Percentiles rank a stretch among this genome's conserved stretches.
Evolutionary conservation across 257 asterid genomes (phyloP).

Genomic region (Datura wrightii): DNA sequence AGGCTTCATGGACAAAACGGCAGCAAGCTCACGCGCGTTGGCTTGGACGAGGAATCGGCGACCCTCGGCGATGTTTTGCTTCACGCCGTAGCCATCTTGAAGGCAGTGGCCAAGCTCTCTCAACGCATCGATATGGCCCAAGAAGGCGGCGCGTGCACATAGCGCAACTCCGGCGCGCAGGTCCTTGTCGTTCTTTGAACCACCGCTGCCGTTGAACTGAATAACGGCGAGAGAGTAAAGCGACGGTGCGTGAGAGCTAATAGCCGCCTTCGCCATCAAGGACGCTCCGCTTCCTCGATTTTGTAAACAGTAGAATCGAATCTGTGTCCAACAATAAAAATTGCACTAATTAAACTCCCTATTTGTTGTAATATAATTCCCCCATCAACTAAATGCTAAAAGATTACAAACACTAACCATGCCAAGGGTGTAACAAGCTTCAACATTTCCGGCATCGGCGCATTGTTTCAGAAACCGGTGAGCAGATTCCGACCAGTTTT

Average conservation of each 20-base stretch:
- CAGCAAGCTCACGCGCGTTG: conserved; percentile 87
- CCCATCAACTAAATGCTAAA: neutral
- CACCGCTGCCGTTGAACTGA: conserved; percentile 96
- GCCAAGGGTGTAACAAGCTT: conserved; percentile 80
- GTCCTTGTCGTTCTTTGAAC: conserved; percentile 79
- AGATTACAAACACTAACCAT: conserved; percentile 59
- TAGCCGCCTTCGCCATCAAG: conserved; percentile 93
- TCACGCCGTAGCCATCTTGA: conserved; percentile 92
- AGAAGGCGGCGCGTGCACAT: conserved; percentile 84
- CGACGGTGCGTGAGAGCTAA: conserved; percentile 78
- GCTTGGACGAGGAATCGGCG: conserved; percentile 81
- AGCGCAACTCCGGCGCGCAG: conserved; percentile 84
- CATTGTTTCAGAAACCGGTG: conserved; percentile 80
- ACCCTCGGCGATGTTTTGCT: conserved; percentile 77
- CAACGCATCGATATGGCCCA: conserved; percentile 88
- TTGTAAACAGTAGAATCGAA: conserved; percentile 81
- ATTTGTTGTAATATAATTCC: neutral
- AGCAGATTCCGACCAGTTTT: conserved; percentile 77
- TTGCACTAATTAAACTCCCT: conserved; percentile 12
- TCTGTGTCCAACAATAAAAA: conserved; percentile 50
- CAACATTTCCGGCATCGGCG: conserved; percentile 77
- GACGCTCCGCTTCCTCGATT: conserved; percentile 84
- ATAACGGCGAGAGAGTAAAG: conserved; percentile 82
- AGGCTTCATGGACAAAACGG: conserved; percentile 52
- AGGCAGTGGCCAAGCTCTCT: conserved; percentile 99